phyloP scores from a whole-genome alignment of 2,329 filamentous ascomycete species.

The Fonsecaea erecta region DNA sequence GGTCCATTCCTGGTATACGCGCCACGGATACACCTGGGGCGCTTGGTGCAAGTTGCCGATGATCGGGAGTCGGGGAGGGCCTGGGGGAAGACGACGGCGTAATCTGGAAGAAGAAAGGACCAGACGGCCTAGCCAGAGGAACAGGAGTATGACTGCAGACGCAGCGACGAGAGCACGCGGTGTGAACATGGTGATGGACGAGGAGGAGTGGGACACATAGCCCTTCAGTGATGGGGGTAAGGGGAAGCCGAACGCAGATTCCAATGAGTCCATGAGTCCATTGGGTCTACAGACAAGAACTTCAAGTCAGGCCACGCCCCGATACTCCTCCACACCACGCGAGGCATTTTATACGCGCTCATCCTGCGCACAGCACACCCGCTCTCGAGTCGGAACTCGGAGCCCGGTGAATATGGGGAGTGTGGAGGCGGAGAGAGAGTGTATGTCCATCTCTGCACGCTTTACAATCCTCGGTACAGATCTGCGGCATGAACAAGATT shows the following conservation, averaged over 20 bases:
- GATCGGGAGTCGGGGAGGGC: constrained; percentile 50
- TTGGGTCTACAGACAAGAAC: too few species aligned
- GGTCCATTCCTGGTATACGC: constrained; percentile 42
- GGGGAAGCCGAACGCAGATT: too few species aligned
- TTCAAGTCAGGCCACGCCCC: not conserved
- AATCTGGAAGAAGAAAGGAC: constrained; percentile 5
- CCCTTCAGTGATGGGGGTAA: not conserved
- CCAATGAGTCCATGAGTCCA: too few species aligned
- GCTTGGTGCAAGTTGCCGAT: constrained; percentile 56
- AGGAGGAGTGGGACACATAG: not conserved
- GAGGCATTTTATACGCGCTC: not conserved
- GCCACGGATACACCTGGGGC: constrained; percentile 41
- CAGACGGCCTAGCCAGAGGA: not conserved
- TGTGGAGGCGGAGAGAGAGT: not conserved
- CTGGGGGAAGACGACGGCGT: constrained; percentile 34
- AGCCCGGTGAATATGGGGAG: not conserved
- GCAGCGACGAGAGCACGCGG: not conserved
- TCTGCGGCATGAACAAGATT: not conserved
- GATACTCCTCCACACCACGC: not conserved
- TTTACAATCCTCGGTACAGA: not conserved
- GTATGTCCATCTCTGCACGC: not conserved
- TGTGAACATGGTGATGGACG: not conserved
- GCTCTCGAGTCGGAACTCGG: not conserved
- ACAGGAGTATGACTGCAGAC: too few species aligned
- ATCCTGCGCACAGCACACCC: not conserved